Evolutionary conservation across 1,139 yeast species (phyloP).

Genomic region (Pichia sp.): DNA sequence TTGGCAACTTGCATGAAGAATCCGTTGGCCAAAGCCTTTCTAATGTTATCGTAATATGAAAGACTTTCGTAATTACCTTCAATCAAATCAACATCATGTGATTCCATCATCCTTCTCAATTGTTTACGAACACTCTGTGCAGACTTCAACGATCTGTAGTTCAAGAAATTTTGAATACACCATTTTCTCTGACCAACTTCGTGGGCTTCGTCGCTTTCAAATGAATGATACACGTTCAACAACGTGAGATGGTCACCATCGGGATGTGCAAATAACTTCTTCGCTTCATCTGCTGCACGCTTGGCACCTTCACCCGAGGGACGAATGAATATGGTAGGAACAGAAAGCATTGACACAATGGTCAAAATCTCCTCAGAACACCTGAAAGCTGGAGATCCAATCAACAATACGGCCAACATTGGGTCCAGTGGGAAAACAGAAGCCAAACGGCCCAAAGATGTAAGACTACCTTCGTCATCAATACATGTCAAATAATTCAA

Average conservation of each 20-base stretch:
- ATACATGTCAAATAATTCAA: constrained; percentile 84
- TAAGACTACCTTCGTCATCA: constrained; percentile 87
- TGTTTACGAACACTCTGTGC: constrained; percentile 87
- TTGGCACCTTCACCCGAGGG: constrained; percentile 83
- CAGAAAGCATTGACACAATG: constrained; percentile 73
- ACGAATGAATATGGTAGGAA: constrained; percentile 90
- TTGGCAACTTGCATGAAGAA: constrained; percentile 98
- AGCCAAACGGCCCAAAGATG: constrained; percentile 82
- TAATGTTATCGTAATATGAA: constrained; percentile 64
- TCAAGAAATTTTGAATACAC: constrained; percentile 89
- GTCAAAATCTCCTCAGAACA: constrained; percentile 89
- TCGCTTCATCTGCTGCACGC: constrained; percentile 89
- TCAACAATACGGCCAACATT: constrained; percentile 86
- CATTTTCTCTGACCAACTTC: constrained; percentile 62
- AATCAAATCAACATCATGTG: constrained; percentile 66
- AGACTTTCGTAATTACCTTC: constrained; percentile 69
- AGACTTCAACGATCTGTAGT: constrained; percentile 73
- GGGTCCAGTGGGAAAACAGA: constrained; percentile 96
- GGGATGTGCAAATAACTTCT: constrained; percentile 82
- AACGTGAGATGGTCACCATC: constrained; percentile 94
- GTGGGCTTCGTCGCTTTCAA: constrained; percentile 65
- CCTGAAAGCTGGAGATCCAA: constrained; percentile 76
- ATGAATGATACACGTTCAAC: constrained; percentile 83
- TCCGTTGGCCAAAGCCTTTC: constrained; percentile 87
- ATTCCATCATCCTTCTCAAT: constrained; percentile 76